Evolutionary conservation across 495 filamentous ascomycete genomes (phyloP).

Genomic region (Cetradonia linearis): DNA sequence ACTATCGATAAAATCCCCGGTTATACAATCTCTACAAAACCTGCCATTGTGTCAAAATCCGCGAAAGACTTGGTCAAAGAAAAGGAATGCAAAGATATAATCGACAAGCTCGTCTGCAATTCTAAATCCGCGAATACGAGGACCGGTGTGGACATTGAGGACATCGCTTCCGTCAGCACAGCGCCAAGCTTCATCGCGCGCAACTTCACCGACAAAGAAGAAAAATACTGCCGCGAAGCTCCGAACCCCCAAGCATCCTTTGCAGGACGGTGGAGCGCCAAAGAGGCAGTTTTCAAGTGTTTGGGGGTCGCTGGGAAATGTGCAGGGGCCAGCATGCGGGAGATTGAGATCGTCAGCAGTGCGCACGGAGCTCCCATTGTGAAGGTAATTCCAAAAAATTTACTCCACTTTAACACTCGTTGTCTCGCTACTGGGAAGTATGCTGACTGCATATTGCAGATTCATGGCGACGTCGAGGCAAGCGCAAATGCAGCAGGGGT

Average conservation of each 20-base stretch:
- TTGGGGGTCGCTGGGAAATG: not conserved
- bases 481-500: constrained; percentile 45
- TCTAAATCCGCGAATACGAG: too few species aligned
- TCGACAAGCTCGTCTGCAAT: too few species aligned
- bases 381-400: not conserved
- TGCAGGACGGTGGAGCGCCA: not conserved
- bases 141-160: too few species aligned
- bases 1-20: too few species aligned
- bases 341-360: not conserved
- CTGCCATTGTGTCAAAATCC: too few species aligned
- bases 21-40: too few species aligned
- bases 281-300: not conserved
- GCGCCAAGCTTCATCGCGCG: not conserved
- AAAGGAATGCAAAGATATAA: too few species aligned
- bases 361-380: not conserved
- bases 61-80: too few species aligned
- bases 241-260: not conserved
- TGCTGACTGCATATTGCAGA: not conserved
- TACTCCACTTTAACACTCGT: not conserved
- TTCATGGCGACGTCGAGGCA: not conserved
- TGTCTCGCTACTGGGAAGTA: not conserved
- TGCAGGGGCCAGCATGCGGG: not conserved
- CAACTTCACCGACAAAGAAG: not conserved
- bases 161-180: too few species aligned
- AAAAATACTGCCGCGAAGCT: not conserved